phyloP scores from a whole-genome alignment of 164 flowering plant genomes.

The Nelumbo lutea region DNA sequence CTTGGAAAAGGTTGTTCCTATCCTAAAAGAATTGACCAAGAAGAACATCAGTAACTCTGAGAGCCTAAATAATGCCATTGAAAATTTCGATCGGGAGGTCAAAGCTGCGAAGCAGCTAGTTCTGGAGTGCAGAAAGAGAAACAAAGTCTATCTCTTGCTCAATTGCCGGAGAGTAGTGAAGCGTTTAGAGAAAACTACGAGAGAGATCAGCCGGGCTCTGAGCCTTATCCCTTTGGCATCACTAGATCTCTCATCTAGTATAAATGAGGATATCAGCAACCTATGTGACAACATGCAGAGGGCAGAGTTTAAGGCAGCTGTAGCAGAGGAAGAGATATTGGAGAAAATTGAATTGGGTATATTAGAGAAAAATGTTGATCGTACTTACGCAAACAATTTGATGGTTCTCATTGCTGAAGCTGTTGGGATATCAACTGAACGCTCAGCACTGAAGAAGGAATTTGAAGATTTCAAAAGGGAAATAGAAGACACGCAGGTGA shows the following conservation, averaged over 20 bases:
- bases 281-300: slow-evolving; percentile 42
- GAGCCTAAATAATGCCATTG: slow-evolving; percentile 31
- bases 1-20: slow-evolving; percentile 43
- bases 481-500: slow-evolving; percentile 43
- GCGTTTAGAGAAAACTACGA: slow-evolving; percentile 34
- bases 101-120: slow-evolving; percentile 40
- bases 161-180: slow-evolving; percentile 42
- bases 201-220: slow-evolving; percentile 52
- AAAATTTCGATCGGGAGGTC: slow-evolving; percentile 38
- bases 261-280: slow-evolving; percentile 37
- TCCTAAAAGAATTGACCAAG: slow-evolving; percentile 41
- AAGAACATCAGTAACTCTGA: slow-evolving; percentile 28
- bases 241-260: slow-evolving; percentile 37
- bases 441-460: slow-evolving; percentile 44
- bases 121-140: slow-evolving; percentile 51
- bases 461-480: slow-evolving; percentile 64
- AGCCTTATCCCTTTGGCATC: slow-evolving; percentile 47
- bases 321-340: slow-evolving; percentile 52
- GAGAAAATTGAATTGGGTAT: slow-evolving; percentile 64
- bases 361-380: slow-evolving; percentile 53
- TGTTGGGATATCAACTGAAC: slow-evolving; percentile 55
- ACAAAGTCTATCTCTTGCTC: slow-evolving; percentile 52
- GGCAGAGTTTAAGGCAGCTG: slow-evolving; percentile 54
- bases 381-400: slow-evolving; percentile 58
- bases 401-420: slow-evolving; percentile 51